These are phyloP conservation scores for Mallotus japonicus DNA, from an alignment of 441 rosid genomes.

Conservation along the genomic window DNA sequence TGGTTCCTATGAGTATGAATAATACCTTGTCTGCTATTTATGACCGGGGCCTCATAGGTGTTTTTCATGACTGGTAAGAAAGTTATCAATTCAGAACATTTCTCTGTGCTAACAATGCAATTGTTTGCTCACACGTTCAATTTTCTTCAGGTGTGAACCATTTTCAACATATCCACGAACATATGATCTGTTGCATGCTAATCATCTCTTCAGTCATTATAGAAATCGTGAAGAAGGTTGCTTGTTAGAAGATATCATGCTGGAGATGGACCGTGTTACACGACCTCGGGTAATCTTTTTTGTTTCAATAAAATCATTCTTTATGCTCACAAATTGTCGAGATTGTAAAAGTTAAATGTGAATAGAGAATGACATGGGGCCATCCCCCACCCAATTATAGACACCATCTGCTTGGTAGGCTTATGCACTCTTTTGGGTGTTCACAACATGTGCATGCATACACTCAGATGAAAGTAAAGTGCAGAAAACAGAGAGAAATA, in stretches of 20 bases:
- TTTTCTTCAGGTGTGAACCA: conserved; percentile 72
- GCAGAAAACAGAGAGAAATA: not conserved
- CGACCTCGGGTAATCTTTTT: conserved; percentile 67
- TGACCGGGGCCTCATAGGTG: conserved; percentile 75
- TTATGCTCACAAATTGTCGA: not conserved
- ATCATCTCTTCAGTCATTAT: conserved; percentile 63
- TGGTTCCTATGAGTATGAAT: conserved; percentile 61
- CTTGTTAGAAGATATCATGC: conserved; percentile 70
- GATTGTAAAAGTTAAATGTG: not conserved
- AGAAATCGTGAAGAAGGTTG: conserved; percentile 59
- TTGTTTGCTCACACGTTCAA: conserved; percentile 4
- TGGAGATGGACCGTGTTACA: conserved; percentile 88
- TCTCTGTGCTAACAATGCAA: conserved; percentile 9
- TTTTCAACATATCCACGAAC: conserved; percentile 95
- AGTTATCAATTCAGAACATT: not conserved
- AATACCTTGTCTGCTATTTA: conserved; percentile 76
- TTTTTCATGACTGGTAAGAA: conserved; percentile 90
- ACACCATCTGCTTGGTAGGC: not conserved
- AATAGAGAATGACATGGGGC: no score
- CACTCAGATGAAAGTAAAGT: no score
- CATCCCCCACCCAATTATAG: no score
- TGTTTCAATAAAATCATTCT: not conserved
- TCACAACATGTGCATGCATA: not conserved
- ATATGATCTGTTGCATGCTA: conserved; percentile 77
- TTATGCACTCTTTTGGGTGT: not conserved